phyloP scores from a whole-genome alignment of 176 grass and related monocot genomes.

The Echinochloa phyllopogon region DNA sequence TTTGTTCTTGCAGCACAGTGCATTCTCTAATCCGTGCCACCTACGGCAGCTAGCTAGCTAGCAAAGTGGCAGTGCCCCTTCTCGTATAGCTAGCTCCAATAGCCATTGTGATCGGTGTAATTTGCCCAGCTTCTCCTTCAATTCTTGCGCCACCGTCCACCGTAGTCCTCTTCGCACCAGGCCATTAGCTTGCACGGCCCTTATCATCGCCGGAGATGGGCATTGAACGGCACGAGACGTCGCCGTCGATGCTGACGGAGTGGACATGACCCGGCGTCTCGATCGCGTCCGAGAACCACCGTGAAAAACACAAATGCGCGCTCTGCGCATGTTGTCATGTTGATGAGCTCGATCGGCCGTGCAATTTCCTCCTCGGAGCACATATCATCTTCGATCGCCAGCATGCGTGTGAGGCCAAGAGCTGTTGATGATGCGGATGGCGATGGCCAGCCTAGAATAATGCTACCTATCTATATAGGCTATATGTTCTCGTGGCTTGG shows the following conservation, averaged over 20 bases:
- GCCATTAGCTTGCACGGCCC: not conserved
- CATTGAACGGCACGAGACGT: slow-evolving; percentile 16
- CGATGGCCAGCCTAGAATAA: slow-evolving; percentile 32
- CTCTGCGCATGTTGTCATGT: too few relatives aligned
- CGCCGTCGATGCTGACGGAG: slow-evolving; percentile 32
- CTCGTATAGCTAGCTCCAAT: not conserved
- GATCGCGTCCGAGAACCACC: not conserved
- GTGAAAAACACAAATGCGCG: not conserved
- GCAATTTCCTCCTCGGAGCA: not conserved
- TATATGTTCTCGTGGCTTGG: not conserved
- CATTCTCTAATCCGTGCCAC: slow-evolving; percentile 14
- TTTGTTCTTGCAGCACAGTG: slow-evolving; percentile 36
- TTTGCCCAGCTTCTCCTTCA: slow-evolving; percentile 16
- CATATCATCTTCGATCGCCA: not conserved
- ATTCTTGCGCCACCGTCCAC: not conserved
- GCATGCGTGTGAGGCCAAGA: not conserved
- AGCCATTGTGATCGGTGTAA: slow-evolving; percentile 17
- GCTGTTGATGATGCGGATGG: not conserved
- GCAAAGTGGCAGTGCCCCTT: not conserved
- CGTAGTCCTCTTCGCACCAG: not conserved
- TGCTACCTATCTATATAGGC: not conserved
- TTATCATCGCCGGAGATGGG: not conserved
- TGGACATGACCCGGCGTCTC: not conserved
- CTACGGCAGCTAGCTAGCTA: not conserved
- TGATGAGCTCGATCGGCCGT: not conserved